These are phyloP conservation scores for Colletotrichum karsti DNA, from an alignment of 2,329 filamentous ascomycete genomes.

Conservation along the genomic window DNA sequence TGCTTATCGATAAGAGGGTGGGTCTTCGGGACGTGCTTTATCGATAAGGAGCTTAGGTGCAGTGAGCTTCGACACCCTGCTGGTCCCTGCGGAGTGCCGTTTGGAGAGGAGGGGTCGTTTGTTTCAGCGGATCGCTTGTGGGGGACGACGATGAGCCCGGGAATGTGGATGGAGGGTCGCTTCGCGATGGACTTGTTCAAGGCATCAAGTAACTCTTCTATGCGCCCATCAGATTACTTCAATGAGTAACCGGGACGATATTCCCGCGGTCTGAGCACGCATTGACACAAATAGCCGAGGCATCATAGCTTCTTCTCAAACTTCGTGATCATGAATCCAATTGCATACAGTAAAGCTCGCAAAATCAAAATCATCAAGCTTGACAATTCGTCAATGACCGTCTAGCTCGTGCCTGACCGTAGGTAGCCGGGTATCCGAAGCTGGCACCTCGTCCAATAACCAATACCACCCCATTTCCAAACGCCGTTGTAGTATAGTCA, in stretches of 20 bases:
- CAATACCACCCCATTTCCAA: not conserved
- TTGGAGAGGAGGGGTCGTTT: constrained; percentile 22
- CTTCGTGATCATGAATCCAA: not conserved
- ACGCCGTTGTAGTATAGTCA: constrained; percentile 6
- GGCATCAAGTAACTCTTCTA: not conserved
- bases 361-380: not conserved
- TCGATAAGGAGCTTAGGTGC: constrained; percentile 19
- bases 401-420: constrained; percentile 25
- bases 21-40: not conserved
- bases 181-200: not conserved
- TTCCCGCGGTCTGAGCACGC: not conserved
- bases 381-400: constrained; percentile 7
- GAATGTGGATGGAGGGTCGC: not conserved
- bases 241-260: not conserved
- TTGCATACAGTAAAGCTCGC: not conserved
- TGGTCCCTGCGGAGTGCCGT: not conserved
- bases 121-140: constrained; percentile 19
- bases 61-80: not conserved
- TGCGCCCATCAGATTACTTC: not conserved
- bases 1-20: constrained; percentile 10
- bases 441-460: constrained; percentile 9
- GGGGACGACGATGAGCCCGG: not conserved
- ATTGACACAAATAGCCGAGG: not conserved
- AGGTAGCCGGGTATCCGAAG: constrained; percentile 28
- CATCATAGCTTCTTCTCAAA: not conserved